A percentile compares a stretch with the other conserved stretches of the same genome.
phyloP scores from a whole-genome alignment of 495 filamentous ascomycete genomes.

The Aspergillus incahuasiensis region DNA sequence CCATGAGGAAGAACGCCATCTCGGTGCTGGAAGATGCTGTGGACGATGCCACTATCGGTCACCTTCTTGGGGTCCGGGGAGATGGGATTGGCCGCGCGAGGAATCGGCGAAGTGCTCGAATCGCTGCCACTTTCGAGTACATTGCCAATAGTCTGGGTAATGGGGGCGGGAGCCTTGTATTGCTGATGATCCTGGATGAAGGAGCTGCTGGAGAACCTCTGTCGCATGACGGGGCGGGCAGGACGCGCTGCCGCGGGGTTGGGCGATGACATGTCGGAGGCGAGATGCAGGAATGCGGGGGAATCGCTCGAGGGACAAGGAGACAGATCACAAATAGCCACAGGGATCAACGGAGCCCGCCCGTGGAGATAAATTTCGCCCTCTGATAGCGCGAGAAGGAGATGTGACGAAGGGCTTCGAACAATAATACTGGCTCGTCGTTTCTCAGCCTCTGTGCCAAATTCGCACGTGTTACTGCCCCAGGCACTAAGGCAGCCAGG shows the following conservation, averaged over 20 bases:
- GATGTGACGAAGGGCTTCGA: background rate
- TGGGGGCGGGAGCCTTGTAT: constrained; percentile 55
- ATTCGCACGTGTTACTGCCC: constrained; percentile 14
- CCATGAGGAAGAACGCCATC: constrained; percentile 33
- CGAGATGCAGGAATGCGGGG: constrained; percentile 1
- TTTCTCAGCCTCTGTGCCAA: constrained; percentile 5
- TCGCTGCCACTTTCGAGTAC: constrained; percentile 30
- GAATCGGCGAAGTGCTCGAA: constrained; percentile 16
- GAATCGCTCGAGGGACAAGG: background rate
- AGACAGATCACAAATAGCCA: background rate
- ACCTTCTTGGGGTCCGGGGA: constrained; percentile 41
- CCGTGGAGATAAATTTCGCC: constrained; percentile 6
- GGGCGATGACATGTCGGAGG: constrained; percentile 28
- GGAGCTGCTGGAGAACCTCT: constrained; percentile 59
- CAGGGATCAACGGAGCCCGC: constrained; percentile 13
- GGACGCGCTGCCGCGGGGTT: constrained; percentile 26
- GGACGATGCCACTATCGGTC: constrained; percentile 41
- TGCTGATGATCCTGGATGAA: constrained; percentile 71
- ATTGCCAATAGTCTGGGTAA: constrained; percentile 41
- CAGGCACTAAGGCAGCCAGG: background rate
- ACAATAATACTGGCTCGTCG: background rate
- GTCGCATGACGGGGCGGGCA: constrained; percentile 37
- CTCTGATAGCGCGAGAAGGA: constrained; percentile 6
- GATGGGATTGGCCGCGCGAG: constrained; percentile 37
- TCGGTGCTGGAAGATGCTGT: constrained; percentile 42